phyloP scores from a whole-genome alignment of 2,329 filamentous ascomycete species.

The Ascosphaera pollenicola region DNA sequence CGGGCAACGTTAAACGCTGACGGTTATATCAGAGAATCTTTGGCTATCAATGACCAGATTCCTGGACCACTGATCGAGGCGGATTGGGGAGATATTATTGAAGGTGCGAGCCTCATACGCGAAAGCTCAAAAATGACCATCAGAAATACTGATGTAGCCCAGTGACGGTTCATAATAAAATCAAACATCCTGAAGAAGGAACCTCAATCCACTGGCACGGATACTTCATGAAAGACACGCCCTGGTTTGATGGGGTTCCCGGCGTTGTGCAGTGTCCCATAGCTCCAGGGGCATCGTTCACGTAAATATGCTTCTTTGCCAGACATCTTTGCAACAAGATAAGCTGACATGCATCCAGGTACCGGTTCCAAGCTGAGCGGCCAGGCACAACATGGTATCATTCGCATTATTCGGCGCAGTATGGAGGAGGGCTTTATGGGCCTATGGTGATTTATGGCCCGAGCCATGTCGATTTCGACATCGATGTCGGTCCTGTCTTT shows the following conservation, averaged over 20 bases:
- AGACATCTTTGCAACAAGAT: neutral
- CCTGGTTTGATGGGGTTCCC: conserved; percentile 7
- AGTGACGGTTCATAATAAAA: neutral
- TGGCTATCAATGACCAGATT: conserved; percentile 12
- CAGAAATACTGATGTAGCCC: too few relatives aligned
- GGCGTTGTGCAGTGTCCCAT: conserved; percentile 19
- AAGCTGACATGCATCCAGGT: conserved; percentile 5
- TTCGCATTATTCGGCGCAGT: conserved; percentile 12
- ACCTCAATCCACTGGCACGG: conserved; percentile 35
- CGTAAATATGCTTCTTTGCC: conserved; percentile 9
- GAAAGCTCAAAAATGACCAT: too few relatives aligned
- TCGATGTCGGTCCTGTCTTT: conserved; percentile 14
- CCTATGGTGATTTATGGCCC: conserved; percentile 18
- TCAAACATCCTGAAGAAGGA: conserved; percentile 5
- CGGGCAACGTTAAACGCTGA: neutral
- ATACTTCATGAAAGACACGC: conserved; percentile 38
- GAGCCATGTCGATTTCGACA: conserved; percentile 17
- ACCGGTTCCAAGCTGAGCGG: conserved; percentile 11
- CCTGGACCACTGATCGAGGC: conserved; percentile 14
- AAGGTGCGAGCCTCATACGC: too few relatives aligned
- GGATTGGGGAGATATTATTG: conserved; percentile 14
- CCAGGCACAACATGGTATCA: conserved; percentile 15
- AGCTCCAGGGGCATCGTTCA: conserved; percentile 14
- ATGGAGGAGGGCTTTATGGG: conserved; percentile 12
- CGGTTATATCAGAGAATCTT: neutral